Evolutionary conservation across 2,329 filamentous ascomycete species (phyloP).

Genomic region (Fusarium nanum): DNA sequence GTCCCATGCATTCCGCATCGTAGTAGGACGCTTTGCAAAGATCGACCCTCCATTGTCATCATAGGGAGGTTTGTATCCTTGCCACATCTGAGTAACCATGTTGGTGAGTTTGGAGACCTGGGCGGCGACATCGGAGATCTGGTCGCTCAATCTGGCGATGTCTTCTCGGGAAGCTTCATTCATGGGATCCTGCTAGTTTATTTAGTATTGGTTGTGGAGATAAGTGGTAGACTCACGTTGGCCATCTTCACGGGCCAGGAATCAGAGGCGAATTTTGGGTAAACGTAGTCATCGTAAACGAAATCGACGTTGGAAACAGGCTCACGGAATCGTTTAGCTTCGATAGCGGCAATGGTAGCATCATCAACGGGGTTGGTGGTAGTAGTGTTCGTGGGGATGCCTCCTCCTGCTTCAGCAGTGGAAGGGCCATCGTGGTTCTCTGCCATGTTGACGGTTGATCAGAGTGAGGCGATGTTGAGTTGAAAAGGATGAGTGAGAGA

Average conservation of each 20-base stretch:
- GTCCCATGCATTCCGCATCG: not conserved
- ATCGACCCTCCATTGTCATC: not conserved
- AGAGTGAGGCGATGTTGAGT: not conserved
- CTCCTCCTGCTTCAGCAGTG: not conserved
- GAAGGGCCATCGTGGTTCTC: not conserved
- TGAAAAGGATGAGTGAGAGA: not conserved
- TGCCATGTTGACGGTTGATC: not conserved
- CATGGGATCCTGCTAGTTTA: not conserved
- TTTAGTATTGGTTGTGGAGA: not conserved
- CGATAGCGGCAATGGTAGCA: not conserved
- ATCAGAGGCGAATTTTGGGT: not conserved
- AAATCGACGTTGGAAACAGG: not conserved
- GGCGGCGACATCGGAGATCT: not conserved
- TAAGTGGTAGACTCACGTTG: not conserved
- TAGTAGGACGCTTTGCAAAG: not conserved
- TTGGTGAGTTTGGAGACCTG: not conserved
- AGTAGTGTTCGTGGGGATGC: not conserved
- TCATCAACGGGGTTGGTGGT: not conserved
- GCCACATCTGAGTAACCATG: not conserved
- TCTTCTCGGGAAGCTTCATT: not conserved
- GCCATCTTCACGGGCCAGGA: not conserved
- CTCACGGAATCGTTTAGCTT: not conserved
- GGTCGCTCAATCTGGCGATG: not conserved
- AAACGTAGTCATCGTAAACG: too few relatives aligned
- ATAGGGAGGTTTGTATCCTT: not conserved